phyloP scores from a whole-genome alignment of 2,329 filamentous ascomycete genomes.

The Ophiostoma sp. region DNA sequence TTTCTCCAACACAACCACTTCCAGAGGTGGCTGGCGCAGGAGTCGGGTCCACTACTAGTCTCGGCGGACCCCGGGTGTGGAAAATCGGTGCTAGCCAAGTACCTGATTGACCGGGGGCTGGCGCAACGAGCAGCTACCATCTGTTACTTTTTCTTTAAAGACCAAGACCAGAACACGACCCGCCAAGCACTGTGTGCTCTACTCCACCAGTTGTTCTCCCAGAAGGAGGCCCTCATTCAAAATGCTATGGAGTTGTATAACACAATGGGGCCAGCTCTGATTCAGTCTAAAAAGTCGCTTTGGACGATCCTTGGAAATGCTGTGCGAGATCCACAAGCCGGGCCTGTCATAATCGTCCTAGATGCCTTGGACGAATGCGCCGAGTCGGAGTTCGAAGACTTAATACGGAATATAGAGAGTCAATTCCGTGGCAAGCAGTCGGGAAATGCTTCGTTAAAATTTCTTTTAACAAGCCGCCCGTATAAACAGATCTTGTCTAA shows the following conservation, averaged over 20 bases:
- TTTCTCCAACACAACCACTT: conserved; percentile 18
- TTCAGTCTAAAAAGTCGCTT: conserved; percentile 32
- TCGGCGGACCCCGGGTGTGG: conserved; percentile 25
- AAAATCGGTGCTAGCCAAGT: conserved; percentile 22
- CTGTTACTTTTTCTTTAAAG: conserved; percentile 49
- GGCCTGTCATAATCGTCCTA: conserved; percentile 39
- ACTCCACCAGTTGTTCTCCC: conserved; percentile 43
- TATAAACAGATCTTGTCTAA: conserved; percentile 16
- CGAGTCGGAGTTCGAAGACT: not conserved
- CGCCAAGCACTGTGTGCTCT: conserved; percentile 43
- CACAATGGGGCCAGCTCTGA: conserved; percentile 34
- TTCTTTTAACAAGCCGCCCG: conserved; percentile 24
- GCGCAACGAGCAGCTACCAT: conserved; percentile 29
- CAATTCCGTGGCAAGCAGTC: not conserved
- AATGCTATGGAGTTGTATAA: conserved; percentile 36
- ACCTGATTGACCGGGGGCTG: not conserved
- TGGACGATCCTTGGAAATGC: conserved; percentile 40
- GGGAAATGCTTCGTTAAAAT: conserved; percentile 3
- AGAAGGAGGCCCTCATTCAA: conserved; percentile 36
- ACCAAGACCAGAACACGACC: conserved; percentile 40
- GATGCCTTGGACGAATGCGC: conserved; percentile 42
- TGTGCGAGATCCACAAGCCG: conserved; percentile 34
- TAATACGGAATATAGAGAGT: not conserved
- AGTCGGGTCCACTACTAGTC: conserved; percentile 7
- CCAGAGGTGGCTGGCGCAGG: conserved; percentile 1